phyloP scores from a whole-genome alignment of 495 filamentous ascomycete species.

The Xylaria grammica region DNA sequence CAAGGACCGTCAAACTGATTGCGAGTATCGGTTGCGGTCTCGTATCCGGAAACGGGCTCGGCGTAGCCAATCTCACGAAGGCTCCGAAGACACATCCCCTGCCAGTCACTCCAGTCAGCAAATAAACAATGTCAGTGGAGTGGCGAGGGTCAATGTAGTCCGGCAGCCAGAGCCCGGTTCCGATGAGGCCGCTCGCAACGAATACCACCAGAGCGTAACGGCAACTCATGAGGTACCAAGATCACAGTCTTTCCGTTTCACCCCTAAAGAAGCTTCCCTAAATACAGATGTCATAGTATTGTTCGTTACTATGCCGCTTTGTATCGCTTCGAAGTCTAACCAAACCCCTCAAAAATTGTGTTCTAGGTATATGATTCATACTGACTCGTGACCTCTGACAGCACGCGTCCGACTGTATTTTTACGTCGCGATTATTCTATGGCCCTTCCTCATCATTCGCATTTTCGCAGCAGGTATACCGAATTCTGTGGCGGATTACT shows the following conservation, averaged over 20 bases:
- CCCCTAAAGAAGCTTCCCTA: no score
- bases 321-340: no score
- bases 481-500: constrained; percentile 30
- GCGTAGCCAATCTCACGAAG: background rate
- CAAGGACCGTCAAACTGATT: background rate
- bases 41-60: background rate
- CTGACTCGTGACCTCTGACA: background rate
- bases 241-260: background rate
- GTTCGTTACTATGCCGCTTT: background rate
- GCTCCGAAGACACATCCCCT: background rate
- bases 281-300: background rate
- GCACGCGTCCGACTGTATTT: constrained; percentile 1
- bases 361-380: background rate
- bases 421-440: constrained; percentile 48
- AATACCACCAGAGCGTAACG: constrained; percentile 7
- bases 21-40: background rate
- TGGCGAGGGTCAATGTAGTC: background rate
- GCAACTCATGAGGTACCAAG: constrained; percentile 1
- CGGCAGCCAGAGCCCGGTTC: background rate
- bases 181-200: background rate
- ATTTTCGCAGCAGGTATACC: constrained; percentile 52
- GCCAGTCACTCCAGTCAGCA: background rate
- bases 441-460: constrained; percentile 53
- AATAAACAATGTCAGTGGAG: background rate
- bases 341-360: background rate